These are phyloP conservation scores for Pythium rhizo-oryzae DNA, from an alignment of 352 stramenopile genomes.

Conservation along the genomic window DNA sequence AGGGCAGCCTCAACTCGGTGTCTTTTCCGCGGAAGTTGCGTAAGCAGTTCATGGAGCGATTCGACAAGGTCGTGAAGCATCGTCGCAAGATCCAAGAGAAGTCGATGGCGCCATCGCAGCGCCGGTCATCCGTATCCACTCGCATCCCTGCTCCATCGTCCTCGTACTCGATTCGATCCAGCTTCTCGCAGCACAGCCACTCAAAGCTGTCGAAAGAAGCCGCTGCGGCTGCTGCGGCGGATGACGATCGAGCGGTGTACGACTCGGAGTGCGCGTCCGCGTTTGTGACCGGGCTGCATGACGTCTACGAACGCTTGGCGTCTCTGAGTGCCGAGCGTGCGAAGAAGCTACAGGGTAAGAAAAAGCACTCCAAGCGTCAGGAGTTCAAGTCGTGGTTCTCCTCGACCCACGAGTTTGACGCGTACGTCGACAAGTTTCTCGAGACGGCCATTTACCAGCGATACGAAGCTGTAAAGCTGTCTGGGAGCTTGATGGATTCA, in stretches of 20 bases:
- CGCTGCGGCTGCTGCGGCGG: background rate
- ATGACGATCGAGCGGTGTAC: slow-evolving; percentile 65
- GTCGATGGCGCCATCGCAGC: background rate
- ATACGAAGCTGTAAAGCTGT: slow-evolving; percentile 33
- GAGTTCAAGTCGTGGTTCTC: slow-evolving; percentile 88
- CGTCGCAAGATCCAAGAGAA: slow-evolving; percentile 62
- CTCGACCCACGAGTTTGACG: slow-evolving; percentile 80
- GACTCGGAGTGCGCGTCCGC: slow-evolving; percentile 56
- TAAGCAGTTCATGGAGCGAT: slow-evolving; percentile 71
- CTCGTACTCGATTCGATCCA: slow-evolving; percentile 22
- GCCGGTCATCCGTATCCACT: slow-evolving; percentile 7
- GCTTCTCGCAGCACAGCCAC: slow-evolving; percentile 17
- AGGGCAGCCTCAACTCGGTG: slow-evolving; percentile 57
- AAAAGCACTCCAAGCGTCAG: slow-evolving; percentile 70
- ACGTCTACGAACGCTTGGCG: slow-evolving; percentile 70
- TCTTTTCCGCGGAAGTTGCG: slow-evolving; percentile 74
- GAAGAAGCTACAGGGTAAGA: slow-evolving; percentile 54
- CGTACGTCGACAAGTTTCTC: slow-evolving; percentile 78
- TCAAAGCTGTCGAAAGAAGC: slow-evolving; percentile 5
- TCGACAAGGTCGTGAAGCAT: slow-evolving; percentile 70
- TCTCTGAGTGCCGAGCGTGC: slow-evolving; percentile 61
- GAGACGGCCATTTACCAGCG: slow-evolving; percentile 48
- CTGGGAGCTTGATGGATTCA: background rate
- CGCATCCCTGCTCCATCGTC: slow-evolving; percentile 1
- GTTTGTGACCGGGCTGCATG: slow-evolving; percentile 59